Base-by-base conservation (phyloP, 345 rosid species). In the Populus alba region DNA sequence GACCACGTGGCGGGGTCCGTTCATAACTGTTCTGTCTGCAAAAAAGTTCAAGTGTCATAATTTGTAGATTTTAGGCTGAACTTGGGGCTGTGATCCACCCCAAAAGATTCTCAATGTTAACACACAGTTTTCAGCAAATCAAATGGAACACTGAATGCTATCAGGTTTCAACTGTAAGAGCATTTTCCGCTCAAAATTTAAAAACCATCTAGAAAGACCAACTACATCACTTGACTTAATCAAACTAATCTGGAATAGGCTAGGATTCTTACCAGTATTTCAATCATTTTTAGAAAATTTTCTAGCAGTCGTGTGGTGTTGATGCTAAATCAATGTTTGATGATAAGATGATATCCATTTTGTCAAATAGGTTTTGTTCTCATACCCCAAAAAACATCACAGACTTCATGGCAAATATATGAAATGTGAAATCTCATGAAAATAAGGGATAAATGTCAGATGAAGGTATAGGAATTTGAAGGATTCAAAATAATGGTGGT, bases 1-100 rank as follows among this genome's bases (percentile, higher is more conserved):
- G 68, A 66, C 55, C 73, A 77, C 35, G 78, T 35, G 85, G 57
- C 66, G 88, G 70, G 69, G 79, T 75, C 72, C 71, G 82, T 41
- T 77, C 86, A 53, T 71, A 66, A 78, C 72, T 70, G 68, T 39
- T 85, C 49, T 80, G 84, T 55, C 98, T 92, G 97, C 89, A 90
- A 80, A 81, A 78, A 71, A 27, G 35, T 72, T 27, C n/a, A 61
- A 11, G 23, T 25, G 41, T 47, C 65, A 59, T 59, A 23, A 59
- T 10, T n/a, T 5, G 16, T 59, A 57, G 27, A 22, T n/a, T 57
- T 57, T 8, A 22, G 23, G 27, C 25, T 57, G 10, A 22, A 57
- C 10, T 57, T n/a, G 62, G 27, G 62, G 6, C 62, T 57, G 62
- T 22, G 23, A n/a, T 57, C 62, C 62, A 22, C 62, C 62, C 62